A percentile compares a stretch with the other conserved stretches of the same genome.
Conservation (phyloP, 768 basidiomycete genomes). For the Boletus subparvulus region DNA sequence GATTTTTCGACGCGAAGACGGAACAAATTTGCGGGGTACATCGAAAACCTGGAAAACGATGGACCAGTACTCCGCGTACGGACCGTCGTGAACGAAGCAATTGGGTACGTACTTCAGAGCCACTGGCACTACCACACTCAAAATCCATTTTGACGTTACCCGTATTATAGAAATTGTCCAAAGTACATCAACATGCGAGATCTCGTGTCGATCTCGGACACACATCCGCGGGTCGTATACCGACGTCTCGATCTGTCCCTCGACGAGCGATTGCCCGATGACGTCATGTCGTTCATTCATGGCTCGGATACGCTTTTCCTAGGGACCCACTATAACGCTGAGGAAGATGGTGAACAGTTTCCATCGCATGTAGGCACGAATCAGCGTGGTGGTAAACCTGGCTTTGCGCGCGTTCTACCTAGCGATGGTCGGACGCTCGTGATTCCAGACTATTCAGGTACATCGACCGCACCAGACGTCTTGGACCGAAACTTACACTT, state of each 20-base stretch:
- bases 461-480: neutral
- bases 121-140: neutral
- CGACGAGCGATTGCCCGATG: constrained; percentile 47
- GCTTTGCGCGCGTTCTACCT: constrained; percentile 57
- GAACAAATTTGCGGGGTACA: constrained; percentile 61
- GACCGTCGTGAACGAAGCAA: constrained; percentile 49
- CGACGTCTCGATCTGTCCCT: constrained; percentile 33
- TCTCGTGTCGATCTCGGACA: constrained; percentile 42
- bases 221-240: constrained; percentile 40
- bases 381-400: constrained; percentile 59
- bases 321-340: constrained; percentile 51
- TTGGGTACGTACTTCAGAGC: constrained; percentile 47
- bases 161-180: constrained; percentile 55
- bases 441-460: constrained; percentile 62
- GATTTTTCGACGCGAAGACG: constrained; percentile 58
- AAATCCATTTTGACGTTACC: neutral
- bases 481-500: neutral
- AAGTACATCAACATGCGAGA: constrained; percentile 66
- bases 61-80: constrained; percentile 36
- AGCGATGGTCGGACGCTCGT: constrained; percentile 55
- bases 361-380: constrained; percentile 69
- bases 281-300: constrained; percentile 48
- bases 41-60: constrained; percentile 36
- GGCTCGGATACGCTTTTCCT: constrained; percentile 57
- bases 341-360: constrained; percentile 35